Base-by-base conservation (phyloP, 2,329 filamentous ascomycete species). In the Huntiella moniliformis region DNA sequence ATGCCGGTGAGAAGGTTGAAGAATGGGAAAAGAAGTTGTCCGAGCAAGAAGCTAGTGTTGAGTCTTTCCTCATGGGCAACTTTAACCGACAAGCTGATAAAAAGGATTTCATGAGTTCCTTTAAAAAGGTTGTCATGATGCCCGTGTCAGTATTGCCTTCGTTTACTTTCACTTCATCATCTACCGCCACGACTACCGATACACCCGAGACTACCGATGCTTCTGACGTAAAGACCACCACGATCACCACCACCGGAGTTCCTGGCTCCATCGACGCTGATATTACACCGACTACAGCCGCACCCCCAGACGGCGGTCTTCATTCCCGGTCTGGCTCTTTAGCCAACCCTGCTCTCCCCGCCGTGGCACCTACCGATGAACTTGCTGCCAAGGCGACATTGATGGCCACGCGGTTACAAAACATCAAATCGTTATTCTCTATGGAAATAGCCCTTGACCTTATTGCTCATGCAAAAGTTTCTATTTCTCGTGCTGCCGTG, bases 81-180 rank as follows among this genome's bases (percentile, higher is more conserved):
- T 95, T 88, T 57, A 49, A 45, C 17, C 74, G 91, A 18, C 86
- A 93, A 58, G 91, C 86, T 1, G 91, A 92, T 52, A 98, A 98
- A 63, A 84, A 86, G 53, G 91, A 98, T 58, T 98, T 98, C 55
- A 59, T 98, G 51, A 91, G 79, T 39, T 94, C 87, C 0, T 98
- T 98, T 68, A 95, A 86, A 58, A 96, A 96, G 61, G 91, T 98
- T 6, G 83, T 98, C 52, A 95, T 98, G 87, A 92, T 94, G 78
- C 91, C 91, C 2, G 88, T 98, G 42, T 93, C 84, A 44, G 88
- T 86, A 6, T 67, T 96, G 3, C 83, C 85, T 1, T 78, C 73
- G 40, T 73, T 49, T 38, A 49, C 32, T 8, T 49, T 49, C 22
- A 31, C 47, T 13, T 45, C 46, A 6, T 41, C 46, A 4, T 37